These are phyloP conservation scores for Ilex aquifolium DNA, from an alignment of 257 asterid species.

Conservation along the genomic window DNA sequence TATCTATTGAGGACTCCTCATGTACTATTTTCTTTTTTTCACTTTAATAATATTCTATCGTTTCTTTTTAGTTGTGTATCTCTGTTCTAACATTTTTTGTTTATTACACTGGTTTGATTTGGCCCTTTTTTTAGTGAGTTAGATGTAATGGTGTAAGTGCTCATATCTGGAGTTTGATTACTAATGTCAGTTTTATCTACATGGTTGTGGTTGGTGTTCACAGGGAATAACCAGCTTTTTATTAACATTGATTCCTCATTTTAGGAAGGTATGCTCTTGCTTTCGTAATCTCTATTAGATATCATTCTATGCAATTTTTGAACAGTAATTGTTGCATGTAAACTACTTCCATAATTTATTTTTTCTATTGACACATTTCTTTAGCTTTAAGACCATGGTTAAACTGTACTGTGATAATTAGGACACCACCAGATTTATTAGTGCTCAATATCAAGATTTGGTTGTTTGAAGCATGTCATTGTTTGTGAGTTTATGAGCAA, in stretches of 20 bases:
- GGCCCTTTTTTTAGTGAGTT: not conserved
- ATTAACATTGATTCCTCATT: conserved; percentile 79
- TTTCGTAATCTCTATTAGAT: not conserved
- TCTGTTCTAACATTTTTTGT: too few species aligned
- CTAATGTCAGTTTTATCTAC: conserved; percentile 8
- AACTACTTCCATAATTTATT: not conserved
- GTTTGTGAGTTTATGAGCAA: not conserved
- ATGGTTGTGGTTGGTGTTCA: conserved; percentile 2
- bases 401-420: not conserved
- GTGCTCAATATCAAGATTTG: not conserved
- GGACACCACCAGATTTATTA: not conserved
- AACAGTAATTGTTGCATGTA: not conserved
- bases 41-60: too few species aligned
- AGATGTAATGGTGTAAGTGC: not conserved
- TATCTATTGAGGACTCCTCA: too few species aligned
- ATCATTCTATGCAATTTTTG: not conserved
- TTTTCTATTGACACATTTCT: too few species aligned
- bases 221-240: conserved; percentile 88
- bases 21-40: too few species aligned
- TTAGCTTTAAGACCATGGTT: too few species aligned
- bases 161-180: not conserved
- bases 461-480: not conserved
- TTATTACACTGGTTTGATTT: not conserved
- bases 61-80: too few species aligned
- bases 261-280: conserved; percentile 64